These are phyloP conservation scores for Gymnopus androsaceus DNA, from an alignment of 1,284 basidiomycete genomes.

Conservation along the genomic window DNA sequence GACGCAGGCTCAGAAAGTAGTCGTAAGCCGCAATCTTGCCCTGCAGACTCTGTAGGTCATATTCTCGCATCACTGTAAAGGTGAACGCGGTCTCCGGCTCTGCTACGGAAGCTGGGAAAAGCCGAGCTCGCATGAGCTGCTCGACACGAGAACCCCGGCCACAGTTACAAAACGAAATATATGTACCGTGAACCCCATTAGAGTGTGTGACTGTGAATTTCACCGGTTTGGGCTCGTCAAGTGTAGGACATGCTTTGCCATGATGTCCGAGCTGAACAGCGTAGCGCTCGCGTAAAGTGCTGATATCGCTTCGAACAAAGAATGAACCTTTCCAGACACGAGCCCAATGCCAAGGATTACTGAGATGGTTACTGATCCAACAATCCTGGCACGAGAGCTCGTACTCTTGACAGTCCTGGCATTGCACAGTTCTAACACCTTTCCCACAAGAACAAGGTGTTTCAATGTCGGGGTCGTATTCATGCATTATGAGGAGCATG, in stretches of 20 bases:
- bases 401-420: constrained; percentile 2
- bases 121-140: constrained; percentile 1
- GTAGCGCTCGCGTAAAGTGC: background rate
- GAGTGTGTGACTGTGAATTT: constrained; percentile 1
- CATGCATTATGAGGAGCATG: background rate
- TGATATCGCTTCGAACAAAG: constrained; percentile 3
- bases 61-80: constrained; percentile 8
- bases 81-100: constrained; percentile 12
- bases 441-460: background rate
- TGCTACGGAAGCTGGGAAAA: constrained; percentile 7
- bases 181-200: constrained; percentile 10
- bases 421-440: background rate
- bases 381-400: background rate
- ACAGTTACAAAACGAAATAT: constrained; percentile 6
- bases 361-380: background rate
- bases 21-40: constrained; percentile 10
- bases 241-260: background rate
- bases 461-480: background rate
- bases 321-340: constrained; percentile 5
- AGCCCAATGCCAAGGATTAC: constrained; percentile 8
- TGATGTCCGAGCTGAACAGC: background rate
- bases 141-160: background rate
- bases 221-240: background rate
- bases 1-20: constrained; percentile 1
- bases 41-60: constrained; percentile 2